Base-by-base conservation (phyloP, 148 eudicot species). In the Fagopyrum esculentum region DNA sequence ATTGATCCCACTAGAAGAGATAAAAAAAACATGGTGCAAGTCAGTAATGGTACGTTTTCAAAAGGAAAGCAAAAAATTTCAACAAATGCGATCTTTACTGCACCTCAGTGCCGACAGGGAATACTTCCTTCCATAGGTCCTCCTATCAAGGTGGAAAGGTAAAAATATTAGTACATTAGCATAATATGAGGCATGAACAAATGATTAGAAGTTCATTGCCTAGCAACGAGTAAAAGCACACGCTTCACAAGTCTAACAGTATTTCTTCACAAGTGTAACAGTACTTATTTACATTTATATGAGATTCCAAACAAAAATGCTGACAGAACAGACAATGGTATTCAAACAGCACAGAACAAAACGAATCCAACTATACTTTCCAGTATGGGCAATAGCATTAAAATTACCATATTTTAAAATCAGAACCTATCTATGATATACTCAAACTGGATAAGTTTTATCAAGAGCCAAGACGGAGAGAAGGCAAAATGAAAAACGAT, bases 71-170 rank as follows among this genome's bases (percentile, higher is more conserved):
- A 70, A 44, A 9, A 6, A 68, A 19, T 12, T 26, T 71, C 11
- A 35, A 52, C 9, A 60, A 43, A 40, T 52, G 40, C 54, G 35
- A 45, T 9, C 51, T 11, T 45, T n/a, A 73, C 16, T 85, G 79
- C 49, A 92, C 99, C 99, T 96, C 99, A 4, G 98, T 96, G 55
- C 99, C 99, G 72, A 96, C 97, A n/a, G 99, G 99, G 73, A 96
- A 92, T 49, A 88, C 89, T 88, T 96, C 85, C 81, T 90, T 83
- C 99, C 98, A 96, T 59, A 96, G 80, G 76, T 96, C 99, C 84
- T 96, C 98, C 99, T 96, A 89, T 76, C 82, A 86, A 78, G 81
- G 9, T 22, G 17, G 47, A n/a, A 71, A 43, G 17, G 45, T 17
- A 43, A 4, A 13, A 0, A 43, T 35, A 5, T 13, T 35, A 40